Evolutionary conservation across 2,329 filamentous ascomycete species (phyloP), one percentile per base, ranked within the genome.

Genomic region (Ceratocystis cubensis): DNA sequence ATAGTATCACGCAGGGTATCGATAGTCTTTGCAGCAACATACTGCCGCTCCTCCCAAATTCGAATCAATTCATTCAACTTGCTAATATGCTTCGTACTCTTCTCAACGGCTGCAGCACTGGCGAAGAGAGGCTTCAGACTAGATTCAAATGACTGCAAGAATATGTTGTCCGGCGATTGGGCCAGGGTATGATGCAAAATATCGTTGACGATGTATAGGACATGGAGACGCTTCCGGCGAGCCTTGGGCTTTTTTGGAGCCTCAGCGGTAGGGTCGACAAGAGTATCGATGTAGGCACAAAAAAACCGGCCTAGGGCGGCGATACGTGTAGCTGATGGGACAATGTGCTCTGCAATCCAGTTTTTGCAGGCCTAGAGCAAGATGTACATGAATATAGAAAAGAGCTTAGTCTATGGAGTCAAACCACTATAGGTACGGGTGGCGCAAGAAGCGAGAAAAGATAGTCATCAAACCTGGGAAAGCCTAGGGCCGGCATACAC

Each of bases 171-270:
- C 53, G 78, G 78, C 20, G 76, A 75, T 62, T 80, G 77, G 68
- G 82, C 78, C 70, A 83, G 81, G 67, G 81, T 78, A 72, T 92
- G 87, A 73, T 91, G 86, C 28, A 96, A 79, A 30, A 89, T 77
- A 75, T 96, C 91, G 75, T 85, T 92, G 68, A 94, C 72, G 53
- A 96, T 76, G 74, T 93, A 92, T 5, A 96, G 79, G 5, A 94
- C 75, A 75, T 93, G 86, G 15, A 96, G 79, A 17, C 87, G 83
- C 71, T 84, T 88, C 69, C 89, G 83, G 73, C 84, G 69, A 67
- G 64, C 70, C 71, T 71, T 59, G 3, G 68, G 69, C 17, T 66
- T 63, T 20, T 53, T 61, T 10, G 61, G n/a, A 17, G 30, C 22
- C 2, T 37, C 1, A 20, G 57, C 13, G 6, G 44, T 7, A 56